Conservation (phyloP, 345 rosid genomes). For the Linum trigynum region DNA sequence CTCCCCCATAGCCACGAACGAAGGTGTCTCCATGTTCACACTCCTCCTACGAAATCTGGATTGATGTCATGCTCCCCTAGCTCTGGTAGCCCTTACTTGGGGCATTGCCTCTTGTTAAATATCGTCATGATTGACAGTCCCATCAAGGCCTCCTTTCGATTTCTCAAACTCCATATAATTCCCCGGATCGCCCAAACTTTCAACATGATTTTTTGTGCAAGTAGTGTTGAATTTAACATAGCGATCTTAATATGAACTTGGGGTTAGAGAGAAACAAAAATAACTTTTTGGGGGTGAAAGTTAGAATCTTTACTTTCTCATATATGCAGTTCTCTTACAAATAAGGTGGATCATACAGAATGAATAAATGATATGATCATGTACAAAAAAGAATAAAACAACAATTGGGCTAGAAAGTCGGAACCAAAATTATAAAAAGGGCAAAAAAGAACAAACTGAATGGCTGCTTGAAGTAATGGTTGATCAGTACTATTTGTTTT, state of each 20-base stretch:
- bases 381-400: background rate
- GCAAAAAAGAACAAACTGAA: background rate
- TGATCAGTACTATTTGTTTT: background rate
- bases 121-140: conserved; percentile 18
- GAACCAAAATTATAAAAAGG: background rate
- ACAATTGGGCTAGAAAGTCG: background rate
- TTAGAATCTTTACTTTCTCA: background rate
- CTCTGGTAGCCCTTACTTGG: conserved; percentile 26
- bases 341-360: background rate
- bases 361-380: background rate
- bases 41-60: conserved; percentile 49
- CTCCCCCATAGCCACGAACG: conserved; percentile 31
- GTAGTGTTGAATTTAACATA: conserved; percentile 11
- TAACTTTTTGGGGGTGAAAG: background rate
- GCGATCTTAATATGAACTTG: background rate
- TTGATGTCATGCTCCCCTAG: conserved; percentile 52
- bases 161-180: conserved; percentile 21
- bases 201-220: conserved; percentile 27
- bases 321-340: background rate
- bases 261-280: background rate
- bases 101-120: conserved; percentile 44
- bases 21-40: conserved; percentile 10
- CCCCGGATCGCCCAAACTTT: conserved; percentile 24
- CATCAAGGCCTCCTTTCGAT: conserved; percentile 36
- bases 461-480: background rate